Conservation (phyloP, 257 asterid genomes). For the Avicennia marina region DNA sequence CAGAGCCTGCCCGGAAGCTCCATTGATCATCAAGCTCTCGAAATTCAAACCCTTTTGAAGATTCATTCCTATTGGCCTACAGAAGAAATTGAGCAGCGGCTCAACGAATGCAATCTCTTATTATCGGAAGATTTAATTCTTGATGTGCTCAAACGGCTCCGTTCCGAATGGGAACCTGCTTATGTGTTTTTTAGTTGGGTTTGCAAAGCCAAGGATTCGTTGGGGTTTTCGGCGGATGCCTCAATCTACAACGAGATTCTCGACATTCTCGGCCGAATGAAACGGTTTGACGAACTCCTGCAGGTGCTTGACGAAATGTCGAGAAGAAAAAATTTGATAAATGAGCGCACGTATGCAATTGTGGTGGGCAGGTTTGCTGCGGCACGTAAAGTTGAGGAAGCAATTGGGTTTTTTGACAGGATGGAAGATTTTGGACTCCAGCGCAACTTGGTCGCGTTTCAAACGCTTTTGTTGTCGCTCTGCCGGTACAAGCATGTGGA, state of each 20-base stretch:
- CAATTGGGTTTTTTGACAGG: conserved; percentile 43
- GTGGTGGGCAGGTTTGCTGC: conserved; percentile 51
- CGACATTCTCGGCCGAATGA: conserved; percentile 59
- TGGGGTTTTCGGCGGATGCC: conserved; percentile 24
- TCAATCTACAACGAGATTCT: conserved; percentile 54
- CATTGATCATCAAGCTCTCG: conserved; percentile 42
- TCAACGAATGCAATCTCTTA: conserved; percentile 26
- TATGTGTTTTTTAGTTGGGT: conserved; percentile 58
- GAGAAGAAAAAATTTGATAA: conserved; percentile 28
- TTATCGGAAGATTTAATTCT: conserved; percentile 56
- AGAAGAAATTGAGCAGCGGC: conserved; percentile 38
- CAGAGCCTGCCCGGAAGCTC: conserved; percentile 9
- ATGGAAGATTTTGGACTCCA: conserved; percentile 44
- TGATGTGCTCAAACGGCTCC: conserved; percentile 63
- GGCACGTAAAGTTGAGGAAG: conserved; percentile 66
- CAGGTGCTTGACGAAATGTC: conserved; percentile 86
- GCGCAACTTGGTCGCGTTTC: conserved; percentile 58
- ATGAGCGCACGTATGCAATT: conserved; percentile 43
- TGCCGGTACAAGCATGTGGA: conserved; percentile 84
- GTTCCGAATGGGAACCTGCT: conserved; percentile 78
- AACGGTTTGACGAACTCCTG: conserved; percentile 39
- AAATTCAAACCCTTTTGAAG: conserved; percentile 49
- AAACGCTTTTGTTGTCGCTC: conserved; percentile 61
- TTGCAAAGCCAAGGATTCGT: conserved; percentile 4
- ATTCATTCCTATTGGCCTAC: conserved; percentile 27